These are phyloP conservation scores for Colletotrichum paranaense DNA, from an alignment of 2,329 filamentous ascomycete species.

Conservation along the genomic window DNA sequence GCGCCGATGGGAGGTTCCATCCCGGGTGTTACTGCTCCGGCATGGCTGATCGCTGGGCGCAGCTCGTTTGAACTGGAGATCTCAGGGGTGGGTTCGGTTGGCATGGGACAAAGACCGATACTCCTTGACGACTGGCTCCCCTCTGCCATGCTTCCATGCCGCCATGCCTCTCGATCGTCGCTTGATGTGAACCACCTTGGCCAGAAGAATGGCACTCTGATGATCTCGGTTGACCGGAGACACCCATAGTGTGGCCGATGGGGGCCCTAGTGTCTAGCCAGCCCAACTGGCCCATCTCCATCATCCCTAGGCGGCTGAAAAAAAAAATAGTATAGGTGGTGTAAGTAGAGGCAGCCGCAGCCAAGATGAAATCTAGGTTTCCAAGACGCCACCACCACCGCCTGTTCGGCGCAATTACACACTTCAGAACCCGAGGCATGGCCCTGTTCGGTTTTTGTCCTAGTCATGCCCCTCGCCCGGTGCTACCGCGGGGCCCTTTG, in stretches of 20 bases:
- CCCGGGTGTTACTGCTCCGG: conserved; percentile 18
- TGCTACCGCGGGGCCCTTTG: conserved; percentile 16
- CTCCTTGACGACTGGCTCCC: not conserved
- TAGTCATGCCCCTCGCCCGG: not conserved
- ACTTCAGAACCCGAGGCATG: conserved; percentile 3
- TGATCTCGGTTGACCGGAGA: conserved; percentile 29
- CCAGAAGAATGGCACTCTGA: not conserved
- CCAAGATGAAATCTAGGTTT: not conserved
- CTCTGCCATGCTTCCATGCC: not conserved
- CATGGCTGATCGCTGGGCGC: conserved; percentile 30
- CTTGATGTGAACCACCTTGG: not conserved
- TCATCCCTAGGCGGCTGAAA: not conserved
- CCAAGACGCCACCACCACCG: not conserved
- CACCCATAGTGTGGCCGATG: conserved; percentile 14
- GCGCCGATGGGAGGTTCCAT: conserved; percentile 20
- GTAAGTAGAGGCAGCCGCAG: not conserved
- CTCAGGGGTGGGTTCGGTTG: not conserved
- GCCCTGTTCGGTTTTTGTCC: not conserved
- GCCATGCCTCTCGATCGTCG: not conserved
- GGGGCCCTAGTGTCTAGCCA: not conserved
- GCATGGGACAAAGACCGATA: not conserved
- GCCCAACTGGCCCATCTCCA: not conserved
- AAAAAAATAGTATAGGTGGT: not conserved
- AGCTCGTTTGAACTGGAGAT: conserved; percentile 15
- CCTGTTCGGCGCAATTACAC: conserved; percentile 28